phyloP scores from a whole-genome alignment of 305 asterid species.

The Solanum hybrid region DNA sequence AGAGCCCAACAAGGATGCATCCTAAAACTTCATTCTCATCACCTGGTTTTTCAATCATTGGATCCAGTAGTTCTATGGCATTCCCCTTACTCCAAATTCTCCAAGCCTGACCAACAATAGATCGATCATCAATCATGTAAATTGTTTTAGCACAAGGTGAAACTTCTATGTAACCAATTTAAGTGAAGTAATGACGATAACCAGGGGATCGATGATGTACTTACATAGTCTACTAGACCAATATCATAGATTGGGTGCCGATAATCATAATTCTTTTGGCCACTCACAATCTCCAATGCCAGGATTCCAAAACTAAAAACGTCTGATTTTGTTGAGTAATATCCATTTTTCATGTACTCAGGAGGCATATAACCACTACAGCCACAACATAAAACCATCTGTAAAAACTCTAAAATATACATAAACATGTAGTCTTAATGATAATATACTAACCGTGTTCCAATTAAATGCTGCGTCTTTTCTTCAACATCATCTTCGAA shows the following conservation, averaged over 20 bases:
- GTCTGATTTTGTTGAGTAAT: slow-evolving; percentile 43
- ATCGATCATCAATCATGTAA: not conserved
- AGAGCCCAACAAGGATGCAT: slow-evolving; percentile 28
- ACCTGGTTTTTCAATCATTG: slow-evolving; percentile 11
- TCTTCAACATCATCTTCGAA: slow-evolving; percentile 13
- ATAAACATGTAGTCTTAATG: not conserved
- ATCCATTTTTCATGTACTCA: slow-evolving; percentile 38
- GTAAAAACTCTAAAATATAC: not conserved
- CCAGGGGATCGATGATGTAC: not conserved
- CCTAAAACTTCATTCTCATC: slow-evolving; percentile 5
- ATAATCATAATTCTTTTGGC: slow-evolving; percentile 43
- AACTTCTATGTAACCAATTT: not conserved
- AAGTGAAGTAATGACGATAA: not conserved
- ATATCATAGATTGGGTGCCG: slow-evolving; percentile 45
- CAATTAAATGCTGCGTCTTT: slow-evolving; percentile 26
- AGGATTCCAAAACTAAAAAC: slow-evolving; percentile 56
- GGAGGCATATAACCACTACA: slow-evolving; percentile 66
- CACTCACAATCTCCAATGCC: slow-evolving; percentile 34
- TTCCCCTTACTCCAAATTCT: slow-evolving; percentile 30
- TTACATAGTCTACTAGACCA: slow-evolving; percentile 54
- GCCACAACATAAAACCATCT: not conserved
- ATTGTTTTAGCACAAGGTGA: not conserved
- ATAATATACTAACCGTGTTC: slow-evolving; percentile 28
- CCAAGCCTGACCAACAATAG: slow-evolving; percentile 26
- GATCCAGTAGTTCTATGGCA: slow-evolving; percentile 21